Evolutionary conservation across 257 asterid species (phyloP).

Genomic region (Forsythia suspensa): DNA sequence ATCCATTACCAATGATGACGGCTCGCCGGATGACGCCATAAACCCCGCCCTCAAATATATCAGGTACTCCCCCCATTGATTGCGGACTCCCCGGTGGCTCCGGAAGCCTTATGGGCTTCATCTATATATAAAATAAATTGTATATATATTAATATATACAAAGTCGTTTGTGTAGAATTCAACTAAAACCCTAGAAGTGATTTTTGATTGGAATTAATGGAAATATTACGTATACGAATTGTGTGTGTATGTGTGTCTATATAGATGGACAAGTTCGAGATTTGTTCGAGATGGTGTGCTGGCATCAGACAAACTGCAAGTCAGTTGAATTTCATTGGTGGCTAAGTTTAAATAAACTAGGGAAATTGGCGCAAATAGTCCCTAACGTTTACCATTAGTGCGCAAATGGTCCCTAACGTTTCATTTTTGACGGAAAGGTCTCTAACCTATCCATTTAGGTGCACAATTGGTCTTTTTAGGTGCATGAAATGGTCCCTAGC

Average conservation of each 20-base stretch:
- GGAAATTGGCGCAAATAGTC: no score
- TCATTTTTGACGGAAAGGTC: no score
- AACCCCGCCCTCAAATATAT: slow-evolving; percentile 83
- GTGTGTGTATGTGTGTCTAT: no score
- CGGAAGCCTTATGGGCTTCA: slow-evolving; percentile 96
- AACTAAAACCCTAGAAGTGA: slow-evolving; percentile 36
- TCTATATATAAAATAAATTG: slow-evolving; percentile 7
- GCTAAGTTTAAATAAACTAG: no score
- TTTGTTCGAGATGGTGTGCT: slow-evolving; percentile 3
- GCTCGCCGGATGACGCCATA: slow-evolving; percentile 80
- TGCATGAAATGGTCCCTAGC: no score
- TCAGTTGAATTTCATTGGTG: background rate
- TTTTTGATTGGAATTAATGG: slow-evolving; percentile 11
- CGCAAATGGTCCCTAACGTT: no score
- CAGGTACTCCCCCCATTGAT: slow-evolving; percentile 66
- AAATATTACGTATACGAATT: background rate
- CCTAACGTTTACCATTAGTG: no score
- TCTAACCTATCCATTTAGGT: no score
- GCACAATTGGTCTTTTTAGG: no score
- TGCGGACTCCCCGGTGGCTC: slow-evolving; percentile 88
- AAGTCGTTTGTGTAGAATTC: background rate
- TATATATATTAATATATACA: no score
- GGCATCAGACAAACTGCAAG: background rate
- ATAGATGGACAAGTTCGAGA: background rate
- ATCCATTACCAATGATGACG: slow-evolving; percentile 91